Evolutionary conservation across 2,329 filamentous ascomycete species (phyloP).

Genomic region (Arthrobotrys entomopaga): DNA sequence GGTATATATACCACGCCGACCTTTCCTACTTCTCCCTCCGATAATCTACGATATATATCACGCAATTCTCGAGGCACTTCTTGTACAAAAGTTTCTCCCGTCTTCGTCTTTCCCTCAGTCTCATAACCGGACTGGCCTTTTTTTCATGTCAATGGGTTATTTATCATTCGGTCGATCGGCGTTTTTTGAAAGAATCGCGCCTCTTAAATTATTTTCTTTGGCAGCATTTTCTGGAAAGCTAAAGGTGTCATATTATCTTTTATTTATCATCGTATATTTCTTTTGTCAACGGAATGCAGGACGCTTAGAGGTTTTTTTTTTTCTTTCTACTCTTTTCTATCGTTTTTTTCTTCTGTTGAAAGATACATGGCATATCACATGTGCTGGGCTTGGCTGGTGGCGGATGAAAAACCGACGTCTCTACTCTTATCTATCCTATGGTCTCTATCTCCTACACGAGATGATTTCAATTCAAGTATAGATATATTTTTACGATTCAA

Average conservation of each 20-base stretch:
- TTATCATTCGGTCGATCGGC: conserved; percentile 21
- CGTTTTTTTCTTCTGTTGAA: conserved; percentile 12
- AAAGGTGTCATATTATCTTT: conserved; percentile 24
- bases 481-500: conserved; percentile 19
- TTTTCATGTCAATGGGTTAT: too few relatives aligned
- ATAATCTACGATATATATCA: not conserved
- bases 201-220: conserved; percentile 9
- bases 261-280: conserved; percentile 11
- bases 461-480: conserved; percentile 36
- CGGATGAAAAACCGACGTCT: conserved; percentile 43
- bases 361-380: conserved; percentile 25
- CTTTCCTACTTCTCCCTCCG: not conserved
- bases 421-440: conserved; percentile 52
- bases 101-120: conserved; percentile 19
- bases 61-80: not conserved
- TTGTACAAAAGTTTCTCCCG: conserved; percentile 50
- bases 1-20: not conserved
- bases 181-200: conserved; percentile 48
- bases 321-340: too few relatives aligned
- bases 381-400: too few relatives aligned
- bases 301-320: conserved; percentile 12
- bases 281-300: conserved; percentile 21
- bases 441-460: conserved; percentile 5
- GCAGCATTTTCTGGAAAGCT: conserved; percentile 27
- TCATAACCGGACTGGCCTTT: too few relatives aligned